Base-by-base conservation (phyloP, 1,284 basidiomycete species). In the Sporisorium reilianum region DNA sequence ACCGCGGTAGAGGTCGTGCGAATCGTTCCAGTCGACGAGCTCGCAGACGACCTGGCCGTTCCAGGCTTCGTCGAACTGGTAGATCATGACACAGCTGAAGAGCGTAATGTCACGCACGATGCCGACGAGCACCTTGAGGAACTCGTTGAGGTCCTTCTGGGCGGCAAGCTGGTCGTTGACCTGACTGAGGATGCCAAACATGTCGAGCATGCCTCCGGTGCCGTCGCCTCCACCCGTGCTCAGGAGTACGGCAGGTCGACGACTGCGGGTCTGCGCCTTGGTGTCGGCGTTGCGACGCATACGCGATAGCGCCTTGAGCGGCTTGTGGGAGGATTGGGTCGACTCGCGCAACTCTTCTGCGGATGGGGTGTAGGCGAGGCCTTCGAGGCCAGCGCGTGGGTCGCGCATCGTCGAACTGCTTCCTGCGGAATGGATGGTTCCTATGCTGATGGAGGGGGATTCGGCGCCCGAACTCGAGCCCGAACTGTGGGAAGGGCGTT, bases 161-260 rank as follows among this genome's bases (percentile, higher is more conserved):
- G 88, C 88, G 0, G 90, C 89, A 6, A 94, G 88, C 84, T 95
- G 93, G 72, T 94, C 92, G 83, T 93, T 94, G 80, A 94, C 91
- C 84, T 95, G 92, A 28, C 89, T 88, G 78, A 94, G 89, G 8
- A 94, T 89, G 41, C 75, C 79, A 46, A 82, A 79, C 75, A 82
- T 75, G 71, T 82, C 80, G 41, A 82, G 57, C 60, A 77, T 68
- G 44, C 69, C 68, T n/a, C 66, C 67, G 11, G 61, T 53, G 9
- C 71, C 65, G 40, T 75, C 69, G 50, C 55, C 57, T 5, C 51
- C 55, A 22, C 75, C 69, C 2, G 58, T 46, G 55, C 66, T 64
- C 0, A 63, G 53, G n/a, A 70, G 63, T 18, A 65, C 63, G 2
- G 52, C 55, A 2, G 71, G 68, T 18, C 62, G 50, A 20, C 64